Conservation (phyloP, 1,284 basidiomycete genomes). For the Irpex rosettiformis region DNA sequence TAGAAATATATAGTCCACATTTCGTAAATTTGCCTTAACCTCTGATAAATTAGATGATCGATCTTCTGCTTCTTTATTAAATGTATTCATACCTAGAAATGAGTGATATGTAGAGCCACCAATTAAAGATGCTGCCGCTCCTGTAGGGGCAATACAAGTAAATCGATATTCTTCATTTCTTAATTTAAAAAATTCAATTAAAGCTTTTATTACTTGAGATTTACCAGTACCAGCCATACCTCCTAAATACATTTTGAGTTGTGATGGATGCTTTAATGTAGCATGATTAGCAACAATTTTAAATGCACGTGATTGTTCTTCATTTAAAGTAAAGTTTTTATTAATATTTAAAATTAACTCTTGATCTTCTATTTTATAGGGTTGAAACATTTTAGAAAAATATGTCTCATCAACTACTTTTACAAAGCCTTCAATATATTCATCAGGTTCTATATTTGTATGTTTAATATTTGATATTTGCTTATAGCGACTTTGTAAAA, state of each 20-base stretch:
- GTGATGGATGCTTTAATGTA: no score
- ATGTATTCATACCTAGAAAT: constrained; percentile 1
- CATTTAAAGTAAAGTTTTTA: constrained; percentile 7
- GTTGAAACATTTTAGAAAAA: background rate
- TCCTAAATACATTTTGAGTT: no score
- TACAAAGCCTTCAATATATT: background rate
- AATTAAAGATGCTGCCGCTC: constrained; percentile 12
- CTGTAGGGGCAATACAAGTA: constrained; percentile 13
- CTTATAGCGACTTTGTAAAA: no score
- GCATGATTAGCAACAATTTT: background rate
- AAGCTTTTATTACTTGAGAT: constrained; percentile 29
- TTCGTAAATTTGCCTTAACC: background rate
- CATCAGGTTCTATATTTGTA: background rate
- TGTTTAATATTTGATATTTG: background rate
- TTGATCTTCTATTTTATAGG: background rate
- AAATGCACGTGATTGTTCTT: constrained; percentile 11
- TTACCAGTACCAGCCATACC: no score
- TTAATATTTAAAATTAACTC: background rate
- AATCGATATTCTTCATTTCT: constrained; percentile 10
- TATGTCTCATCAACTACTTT: background rate
- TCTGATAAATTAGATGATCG: background rate
- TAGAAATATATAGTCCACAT: no score
- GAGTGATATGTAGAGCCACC: constrained; percentile 17
- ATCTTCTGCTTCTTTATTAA: background rate
- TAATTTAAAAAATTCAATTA: constrained; percentile 16